Base-by-base conservation (phyloP, 1,139 yeast genomes). In the Debaryomycetaceae sp. region DNA sequence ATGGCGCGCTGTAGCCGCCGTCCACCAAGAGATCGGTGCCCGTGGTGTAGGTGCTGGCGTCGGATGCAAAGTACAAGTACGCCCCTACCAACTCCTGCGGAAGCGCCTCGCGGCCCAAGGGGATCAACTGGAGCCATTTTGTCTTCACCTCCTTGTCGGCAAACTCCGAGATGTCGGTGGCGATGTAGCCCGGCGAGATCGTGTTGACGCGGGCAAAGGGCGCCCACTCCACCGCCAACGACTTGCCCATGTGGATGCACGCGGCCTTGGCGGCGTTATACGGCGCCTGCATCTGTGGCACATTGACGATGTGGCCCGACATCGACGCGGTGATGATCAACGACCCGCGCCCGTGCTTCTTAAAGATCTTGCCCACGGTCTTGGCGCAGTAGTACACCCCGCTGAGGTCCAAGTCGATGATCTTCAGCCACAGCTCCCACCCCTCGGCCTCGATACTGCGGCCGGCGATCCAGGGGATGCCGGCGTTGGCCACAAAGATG, bases 241-340 rank as follows among this genome's bases (percentile, higher is more conserved):
- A 76, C 57, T 73, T 79, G 38, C 82, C 78, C 52, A 86, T 67
- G 56, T 83, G 94, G 40, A 81, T 74, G 30, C 82, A 85, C 33
- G 91, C 95, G 15, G 95, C 93, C 62, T 84, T 84, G 44, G 91
- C 78, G 58, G 84, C 80, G 60, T 84, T 84, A 65, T 84, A 84
- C 14, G 89, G 88, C 30, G 85, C 78, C 58, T 84, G 95, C 34
- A 81, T 75, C 56, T 84, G 93, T 10, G 95, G 95, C 40, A 77
- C 75, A 57, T 84, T 84, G 41, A 83, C 89, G 47, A 84, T 81
- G 42, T 75, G 75, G 22, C 91, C 95, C 16, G 91, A 81, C 91
- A 84, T 84, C 34, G 93, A 82, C 4, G 91, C 93, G 35, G 88
- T 77, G 52, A 84, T 65, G 41, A 83, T 77, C 40, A 82, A 65